Evolutionary conservation across 2,329 filamentous ascomycete species (phyloP).

Genomic region (Aspergillus niger): DNA sequence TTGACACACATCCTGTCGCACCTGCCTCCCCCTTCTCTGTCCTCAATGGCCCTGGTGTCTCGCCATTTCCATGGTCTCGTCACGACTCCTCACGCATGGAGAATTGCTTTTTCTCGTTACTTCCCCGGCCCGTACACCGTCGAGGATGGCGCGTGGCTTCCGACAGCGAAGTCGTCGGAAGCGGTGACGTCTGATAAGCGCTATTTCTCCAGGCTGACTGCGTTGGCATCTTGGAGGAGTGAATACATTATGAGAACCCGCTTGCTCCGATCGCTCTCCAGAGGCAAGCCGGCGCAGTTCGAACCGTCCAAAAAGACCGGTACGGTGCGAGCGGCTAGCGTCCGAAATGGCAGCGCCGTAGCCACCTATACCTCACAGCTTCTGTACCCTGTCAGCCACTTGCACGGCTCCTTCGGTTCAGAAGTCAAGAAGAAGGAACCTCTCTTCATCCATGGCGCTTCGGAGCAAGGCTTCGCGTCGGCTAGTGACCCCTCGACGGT

Average conservation of each 20-base stretch:
- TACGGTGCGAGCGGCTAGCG: slow-evolving; percentile 54
- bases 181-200: slow-evolving; percentile 70
- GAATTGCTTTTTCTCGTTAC: slow-evolving; percentile 85
- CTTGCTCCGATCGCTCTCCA: slow-evolving; percentile 75
- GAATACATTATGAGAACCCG: slow-evolving; percentile 90
- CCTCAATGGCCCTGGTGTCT: slow-evolving; percentile 80
- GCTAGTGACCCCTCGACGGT: slow-evolving; percentile 74
- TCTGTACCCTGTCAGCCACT: slow-evolving; percentile 73
- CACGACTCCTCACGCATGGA: slow-evolving; percentile 90
- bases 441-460: slow-evolving; percentile 78
- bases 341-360: slow-evolving; percentile 70
- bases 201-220: slow-evolving; percentile 78
- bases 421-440: slow-evolving; percentile 70
- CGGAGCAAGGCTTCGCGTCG: slow-evolving; percentile 75
- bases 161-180: slow-evolving; percentile 54
- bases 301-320: slow-evolving; percentile 57
- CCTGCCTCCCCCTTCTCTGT: slow-evolving; percentile 80
- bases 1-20: slow-evolving; percentile 89
- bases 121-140: slow-evolving; percentile 75
- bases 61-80: slow-evolving; percentile 83
- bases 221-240: slow-evolving; percentile 88
- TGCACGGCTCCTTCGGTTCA: slow-evolving; percentile 75
- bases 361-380: slow-evolving; percentile 85
- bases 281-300: slow-evolving; percentile 70
- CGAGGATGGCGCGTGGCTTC: slow-evolving; percentile 42